Evolutionary conservation across 2,329 filamentous ascomycete species (phyloP), one percentile per base, ranked within the genome.

Genomic region (Madurella fahalii): DNA sequence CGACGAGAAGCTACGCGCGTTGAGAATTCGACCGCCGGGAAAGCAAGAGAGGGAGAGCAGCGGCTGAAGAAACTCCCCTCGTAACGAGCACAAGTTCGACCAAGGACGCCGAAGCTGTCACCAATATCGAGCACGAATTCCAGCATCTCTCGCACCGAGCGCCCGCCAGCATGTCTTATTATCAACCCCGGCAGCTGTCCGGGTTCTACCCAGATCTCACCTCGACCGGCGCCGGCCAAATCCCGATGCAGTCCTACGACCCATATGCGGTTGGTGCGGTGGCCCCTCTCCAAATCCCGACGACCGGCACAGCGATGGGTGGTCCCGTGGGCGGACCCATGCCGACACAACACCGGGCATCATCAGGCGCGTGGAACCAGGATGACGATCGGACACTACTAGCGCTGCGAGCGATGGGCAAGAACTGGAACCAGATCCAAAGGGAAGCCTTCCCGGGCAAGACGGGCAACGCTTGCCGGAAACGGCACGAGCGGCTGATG

Each of bases 351-450:
- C 73, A 79, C 60, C 79, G 83, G 46, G 74, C 82, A 20, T 82
- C 82, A 34, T 83, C 82, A 0, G 82, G 81, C 9, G 84, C 85
- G 1, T 95, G 90, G 90, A 86, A 81, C 32, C 74, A 80, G 1
- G 77, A 83, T 46, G 89, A 94, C 62, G 90, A 95, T 69, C 80
- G 87, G 63, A 82, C 82, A 39, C 80, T 95, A 42, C 76, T 93
- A 58, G 73, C 76, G 42, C 88, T 89, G 15, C 82, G 90, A 50
- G 82, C 86, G 46, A 82, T 85, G 64, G 87, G 88, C 20, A 79
- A 91, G 68, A 93, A 92, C 71, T 95, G 90, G 90, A 81, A 82
- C 51, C 86, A 89, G 64, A 94, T 95, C 67, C 85, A 90, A 64
- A 77, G 78, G 58, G 82, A 79, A 58, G 83, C 90, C 71, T 95